A percentile compares a stretch with the other conserved stretches of the same genome.
These are phyloP conservation scores for Sherardia arvensis DNA, from an alignment of 257 asterid genomes.

Conservation along the genomic window DNA sequence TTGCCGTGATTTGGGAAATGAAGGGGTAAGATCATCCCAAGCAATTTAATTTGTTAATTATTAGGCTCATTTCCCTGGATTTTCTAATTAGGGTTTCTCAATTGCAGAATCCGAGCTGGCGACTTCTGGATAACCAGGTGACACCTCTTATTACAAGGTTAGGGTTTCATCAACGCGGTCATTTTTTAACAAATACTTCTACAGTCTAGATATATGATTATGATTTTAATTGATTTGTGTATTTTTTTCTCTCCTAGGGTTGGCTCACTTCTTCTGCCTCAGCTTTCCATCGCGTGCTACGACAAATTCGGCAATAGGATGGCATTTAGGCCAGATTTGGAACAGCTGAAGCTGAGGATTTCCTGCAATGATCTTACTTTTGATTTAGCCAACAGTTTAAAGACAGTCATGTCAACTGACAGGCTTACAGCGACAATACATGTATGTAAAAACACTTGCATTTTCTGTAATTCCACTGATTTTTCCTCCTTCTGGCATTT, in stretches of 20 bases:
- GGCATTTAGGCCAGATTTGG: not conserved
- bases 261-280: too few species aligned
- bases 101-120: constrained; percentile 40
- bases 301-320: not conserved
- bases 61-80: not conserved
- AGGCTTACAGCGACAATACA: not conserved
- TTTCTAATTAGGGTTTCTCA: constrained; percentile 1
- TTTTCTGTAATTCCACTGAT: not conserved
- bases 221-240: too few species aligned
- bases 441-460: not conserved
- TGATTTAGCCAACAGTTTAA: not conserved
- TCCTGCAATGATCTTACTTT: not conserved
- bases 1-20: constrained; percentile 31
- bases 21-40: constrained; percentile 44
- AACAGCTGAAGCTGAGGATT: not conserved
- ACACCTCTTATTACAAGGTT: not conserved
- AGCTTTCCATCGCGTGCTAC: not conserved
- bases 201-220: too few species aligned
- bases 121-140: constrained; percentile 14
- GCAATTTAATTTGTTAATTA: constrained; percentile 3
- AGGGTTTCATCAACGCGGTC: too few species aligned
- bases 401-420: not conserved
- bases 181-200: too few species aligned
- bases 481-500: not conserved
- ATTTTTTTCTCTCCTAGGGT: too few species aligned